Base-by-base conservation (phyloP, 257 asterid species). In the Buddleja alternifolia region DNA sequence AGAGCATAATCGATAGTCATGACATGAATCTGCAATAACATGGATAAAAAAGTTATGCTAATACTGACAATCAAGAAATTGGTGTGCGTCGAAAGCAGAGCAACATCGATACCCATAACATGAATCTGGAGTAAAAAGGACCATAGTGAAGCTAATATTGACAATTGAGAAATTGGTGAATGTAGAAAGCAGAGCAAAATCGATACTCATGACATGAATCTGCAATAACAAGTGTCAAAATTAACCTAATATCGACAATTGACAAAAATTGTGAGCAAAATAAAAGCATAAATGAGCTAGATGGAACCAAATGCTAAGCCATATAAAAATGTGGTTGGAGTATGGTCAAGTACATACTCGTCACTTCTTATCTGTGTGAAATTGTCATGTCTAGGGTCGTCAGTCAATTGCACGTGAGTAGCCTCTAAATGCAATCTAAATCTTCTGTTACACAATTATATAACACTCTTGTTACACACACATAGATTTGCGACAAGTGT, bases 81-180 rank as follows among this genome's bases (percentile, higher is more conserved):
- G n/a, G n/a, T n/a, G n/a, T n/a, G n/a, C n/a, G n/a, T n/a, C n/a
- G n/a, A n/a, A n/a, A n/a, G n/a, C n/a, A n/a, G n/a, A n/a, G n/a
- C n/a, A n/a, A n/a, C n/a, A n/a, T n/a, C n/a, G n/a, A n/a, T n/a
- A n/a, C n/a, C n/a, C n/a, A n/a, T n/a, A n/a, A n/a, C n/a, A n/a
- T n/a, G n/a, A n/a, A n/a, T n/a, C n/a, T n/a, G n/a, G n/a, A n/a
- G n/a, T n/a, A n/a, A n/a, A n/a, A n/a, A n/a, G n/a, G n/a, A n/a
- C n/a, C n/a, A n/a, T n/a, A n/a, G n/a, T n/a, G n/a, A n/a, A n/a
- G n/a, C n/a, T n/a, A n/a, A n/a, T n/a, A n/a, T n/a, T n/a, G n/a
- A n/a, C n/a, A n/a, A n/a, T n/a, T n/a, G n/a, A 93, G 80, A 93
- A 93, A 21, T 96, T 96, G 39, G 99, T 59, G 41, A 93, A 85